Evolutionary conservation across 192 early-diverging fungal genomes (phyloP).

Genomic region (Entomortierella lignicola): DNA sequence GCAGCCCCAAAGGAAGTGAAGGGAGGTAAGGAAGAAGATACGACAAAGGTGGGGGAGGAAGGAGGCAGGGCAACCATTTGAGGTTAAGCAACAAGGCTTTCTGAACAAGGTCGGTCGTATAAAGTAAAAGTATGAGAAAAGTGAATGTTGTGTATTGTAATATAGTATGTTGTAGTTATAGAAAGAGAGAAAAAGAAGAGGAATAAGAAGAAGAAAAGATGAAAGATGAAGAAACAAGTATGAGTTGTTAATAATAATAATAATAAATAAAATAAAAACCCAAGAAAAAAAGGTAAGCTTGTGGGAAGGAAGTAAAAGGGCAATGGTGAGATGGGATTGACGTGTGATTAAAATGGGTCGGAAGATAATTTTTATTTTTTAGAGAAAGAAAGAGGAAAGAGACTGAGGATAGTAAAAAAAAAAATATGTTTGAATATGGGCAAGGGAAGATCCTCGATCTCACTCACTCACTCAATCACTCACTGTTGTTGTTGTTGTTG

Average conservation of each 20-base stretch:
- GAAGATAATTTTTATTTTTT: too few relatives aligned
- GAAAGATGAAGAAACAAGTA: not conserved
- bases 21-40: constrained; percentile 17
- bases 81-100: not conserved
- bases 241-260: not conserved
- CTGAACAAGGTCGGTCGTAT: too few relatives aligned
- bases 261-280: not conserved
- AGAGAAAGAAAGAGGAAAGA: too few relatives aligned
- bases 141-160: not conserved
- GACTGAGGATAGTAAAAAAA: too few relatives aligned
- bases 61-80: constrained; percentile 37
- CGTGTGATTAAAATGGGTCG: too few relatives aligned
- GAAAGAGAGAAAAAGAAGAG: not conserved
- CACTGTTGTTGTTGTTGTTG: too few relatives aligned
- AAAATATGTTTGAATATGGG: too few relatives aligned
- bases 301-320: not conserved
- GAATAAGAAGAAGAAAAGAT: not conserved
- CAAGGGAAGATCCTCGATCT: too few relatives aligned
- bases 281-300: not conserved
- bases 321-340: not conserved
- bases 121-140: not conserved
- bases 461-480: too few relatives aligned
- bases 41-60: constrained; percentile 28
- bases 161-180: not conserved
- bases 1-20: constrained; percentile 10